phyloP scores from a whole-genome alignment of 2,329 filamentous ascomycete genomes.

The Apiospora sp. region DNA sequence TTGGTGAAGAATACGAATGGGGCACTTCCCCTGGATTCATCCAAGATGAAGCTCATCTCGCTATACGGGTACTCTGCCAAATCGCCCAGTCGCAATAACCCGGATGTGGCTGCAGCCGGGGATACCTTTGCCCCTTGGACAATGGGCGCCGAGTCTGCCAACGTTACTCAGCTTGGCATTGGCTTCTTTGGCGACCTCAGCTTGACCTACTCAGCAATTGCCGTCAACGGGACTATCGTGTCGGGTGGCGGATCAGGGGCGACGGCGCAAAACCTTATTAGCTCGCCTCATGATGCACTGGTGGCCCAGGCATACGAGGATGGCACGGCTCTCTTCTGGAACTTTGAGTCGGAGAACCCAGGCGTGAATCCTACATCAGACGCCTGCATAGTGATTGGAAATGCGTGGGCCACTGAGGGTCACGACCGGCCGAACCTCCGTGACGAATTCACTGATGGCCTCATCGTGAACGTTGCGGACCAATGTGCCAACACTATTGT shows the following conservation, averaged over 20 bases:
- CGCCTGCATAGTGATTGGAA: conserved; percentile 64
- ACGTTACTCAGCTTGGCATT: conserved; percentile 28
- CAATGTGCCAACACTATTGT: conserved; percentile 58
- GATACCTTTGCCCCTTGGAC: conserved; percentile 35
- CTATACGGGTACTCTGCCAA: conserved; percentile 54
- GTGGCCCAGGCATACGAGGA: conserved; percentile 50
- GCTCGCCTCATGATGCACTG: conserved; percentile 49
- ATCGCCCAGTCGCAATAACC: conserved; percentile 38
- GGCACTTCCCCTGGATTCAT: conserved; percentile 50
- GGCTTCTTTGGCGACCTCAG: conserved; percentile 36
- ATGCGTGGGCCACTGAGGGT: conserved; percentile 69
- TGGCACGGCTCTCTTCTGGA: conserved; percentile 53
- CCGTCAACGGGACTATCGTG: conserved; percentile 48
- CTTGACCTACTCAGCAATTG: conserved; percentile 34
- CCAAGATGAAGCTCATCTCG: conserved; percentile 55
- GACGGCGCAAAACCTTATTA: conserved; percentile 45
- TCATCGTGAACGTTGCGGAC: conserved; percentile 54
- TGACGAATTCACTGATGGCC: conserved; percentile 61
- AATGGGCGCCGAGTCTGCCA: conserved; percentile 30
- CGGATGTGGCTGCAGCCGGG: conserved; percentile 55
- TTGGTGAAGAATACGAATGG: conserved; percentile 56
- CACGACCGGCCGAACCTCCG: conserved; percentile 61
- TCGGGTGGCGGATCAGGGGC: conserved; percentile 50
- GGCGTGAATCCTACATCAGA: conserved; percentile 50
- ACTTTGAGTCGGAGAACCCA: conserved; percentile 49